Evolutionary conservation across 805 yeast species (phyloP).

Genomic region (fission yeast (Schizosaccharomyces pombe)): DNA sequence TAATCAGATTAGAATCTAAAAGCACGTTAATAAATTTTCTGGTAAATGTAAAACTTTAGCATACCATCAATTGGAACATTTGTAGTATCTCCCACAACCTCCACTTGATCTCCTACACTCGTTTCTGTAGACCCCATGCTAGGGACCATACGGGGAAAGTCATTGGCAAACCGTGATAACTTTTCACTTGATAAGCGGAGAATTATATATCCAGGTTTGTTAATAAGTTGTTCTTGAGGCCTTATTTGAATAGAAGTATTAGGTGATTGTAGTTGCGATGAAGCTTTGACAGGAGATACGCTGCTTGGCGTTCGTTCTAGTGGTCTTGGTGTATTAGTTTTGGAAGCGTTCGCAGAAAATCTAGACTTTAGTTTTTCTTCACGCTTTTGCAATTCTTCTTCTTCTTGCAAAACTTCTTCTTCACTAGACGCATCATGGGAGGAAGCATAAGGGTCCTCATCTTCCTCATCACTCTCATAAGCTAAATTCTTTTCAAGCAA

Average conservation of each 20-base stretch:
- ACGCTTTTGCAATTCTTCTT: neutral
- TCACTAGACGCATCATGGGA: neutral
- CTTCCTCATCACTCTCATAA: slow-evolving; percentile 3
- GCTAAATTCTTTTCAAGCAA: slow-evolving; percentile 4
- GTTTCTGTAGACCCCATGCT: neutral
- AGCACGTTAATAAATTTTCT: neutral
- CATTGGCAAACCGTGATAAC: neutral
- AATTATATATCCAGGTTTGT: neutral
- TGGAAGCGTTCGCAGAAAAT: neutral
- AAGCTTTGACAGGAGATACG: neutral
- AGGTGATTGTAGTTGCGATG: neutral
- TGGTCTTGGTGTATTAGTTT: neutral
- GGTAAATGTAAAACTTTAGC: no score
- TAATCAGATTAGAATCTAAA: neutral
- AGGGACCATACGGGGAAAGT: neutral
- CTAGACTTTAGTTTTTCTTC: neutral
- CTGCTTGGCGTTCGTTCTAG: neutral
- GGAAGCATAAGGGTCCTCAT: slow-evolving; percentile 5
- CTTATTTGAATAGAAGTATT: neutral
- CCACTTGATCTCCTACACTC: neutral
- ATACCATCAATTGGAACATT: no score
- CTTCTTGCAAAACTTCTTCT: neutral
- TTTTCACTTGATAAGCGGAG: neutral
- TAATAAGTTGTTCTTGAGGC: neutral
- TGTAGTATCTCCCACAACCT: no score